Base-by-base conservation (phyloP, 306 rosid genomes). In the Quercus robur region DNA sequence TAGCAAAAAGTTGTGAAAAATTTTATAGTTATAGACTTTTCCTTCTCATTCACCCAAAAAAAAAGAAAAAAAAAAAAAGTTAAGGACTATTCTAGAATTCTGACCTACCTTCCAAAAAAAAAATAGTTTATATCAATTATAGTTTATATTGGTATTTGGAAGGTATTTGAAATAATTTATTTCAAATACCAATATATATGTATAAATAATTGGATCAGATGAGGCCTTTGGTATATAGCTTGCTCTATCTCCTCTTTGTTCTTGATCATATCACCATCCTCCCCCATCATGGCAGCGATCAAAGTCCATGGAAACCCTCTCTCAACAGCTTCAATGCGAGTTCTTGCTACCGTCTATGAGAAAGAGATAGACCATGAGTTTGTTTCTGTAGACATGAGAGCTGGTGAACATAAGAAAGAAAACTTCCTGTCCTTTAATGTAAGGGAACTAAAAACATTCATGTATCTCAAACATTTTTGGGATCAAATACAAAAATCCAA, bases 351-450 rank as follows among this genome's bases (percentile, higher is more conserved):
- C 75, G 86, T 90, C 4, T 68, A 69, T 49, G 98, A 93, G 93
- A 91, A 90, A 74, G 84, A 85, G 6, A 35, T 90, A 15, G 83
- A 90, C 2, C 90, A 86, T 51, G 88, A 91, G 74, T 30, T 93
- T 3, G 84, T 90, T 76, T 41, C 41, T 17, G 56, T 93, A 3
- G 85, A 90, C 81, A 3, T 90, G 88, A 44, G 4, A 64, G 75
- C 64, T 4, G 85, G 87, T 1, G 93, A 87, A 20, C 98, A 90
- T 63, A 91, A 91, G 77, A 84, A 82, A 61, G 92, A 87, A 30
- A 79, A 94, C 13, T 86, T 81, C 87, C 5, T 93, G 78, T 89
- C 88, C 38, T 81, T 88, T 67, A 91, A 93, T 38, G 94, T 91
- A 75, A 80, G 91, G 18, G 6, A n/a, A 67, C 1, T 9, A 9